Percentiles rank a stretch among this genome's conserved stretches.
phyloP scores from a whole-genome alignment of 306 rosid species.

The Canavalia ensiformis region DNA sequence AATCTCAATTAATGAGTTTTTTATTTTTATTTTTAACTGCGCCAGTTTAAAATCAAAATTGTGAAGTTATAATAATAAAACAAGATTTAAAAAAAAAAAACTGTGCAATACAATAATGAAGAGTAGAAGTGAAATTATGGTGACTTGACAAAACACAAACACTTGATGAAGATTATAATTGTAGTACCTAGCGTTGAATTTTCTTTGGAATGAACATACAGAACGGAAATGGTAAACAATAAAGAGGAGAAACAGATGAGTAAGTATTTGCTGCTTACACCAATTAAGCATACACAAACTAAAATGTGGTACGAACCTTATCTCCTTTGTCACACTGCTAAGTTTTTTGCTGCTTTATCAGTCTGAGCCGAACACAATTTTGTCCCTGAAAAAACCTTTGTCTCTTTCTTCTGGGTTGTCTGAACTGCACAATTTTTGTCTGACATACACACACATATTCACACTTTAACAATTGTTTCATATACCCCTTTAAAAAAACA shows the following conservation, averaged over 20 bases:
- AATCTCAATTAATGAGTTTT: background rate
- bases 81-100: background rate
- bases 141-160: background rate
- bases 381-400: slow-evolving; percentile 53
- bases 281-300: slow-evolving; percentile 42
- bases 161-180: background rate
- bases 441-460: slow-evolving; percentile 13
- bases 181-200: background rate
- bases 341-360: slow-evolving; percentile 43
- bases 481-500: background rate
- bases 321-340: slow-evolving; percentile 49
- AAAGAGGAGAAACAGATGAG: slow-evolving; percentile 49
- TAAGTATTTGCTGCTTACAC: slow-evolving; percentile 46
- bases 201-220: slow-evolving; percentile 38
- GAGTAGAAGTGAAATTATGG: background rate
- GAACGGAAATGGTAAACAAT: slow-evolving; percentile 42
- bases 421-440: slow-evolving; percentile 50
- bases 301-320: slow-evolving; percentile 50
- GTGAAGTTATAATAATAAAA: slow-evolving; percentile 10
- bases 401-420: slow-evolving; percentile 55
- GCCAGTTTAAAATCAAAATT: background rate
- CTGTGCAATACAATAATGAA: slow-evolving; percentile 4
- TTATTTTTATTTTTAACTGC: too few relatives aligned
- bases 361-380: slow-evolving; percentile 51
- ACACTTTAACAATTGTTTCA: slow-evolving; percentile 2